Base-by-base conservation (phyloP, 108 stramenopile genomes). In the Fragilariopsis cylindrus region DNA sequence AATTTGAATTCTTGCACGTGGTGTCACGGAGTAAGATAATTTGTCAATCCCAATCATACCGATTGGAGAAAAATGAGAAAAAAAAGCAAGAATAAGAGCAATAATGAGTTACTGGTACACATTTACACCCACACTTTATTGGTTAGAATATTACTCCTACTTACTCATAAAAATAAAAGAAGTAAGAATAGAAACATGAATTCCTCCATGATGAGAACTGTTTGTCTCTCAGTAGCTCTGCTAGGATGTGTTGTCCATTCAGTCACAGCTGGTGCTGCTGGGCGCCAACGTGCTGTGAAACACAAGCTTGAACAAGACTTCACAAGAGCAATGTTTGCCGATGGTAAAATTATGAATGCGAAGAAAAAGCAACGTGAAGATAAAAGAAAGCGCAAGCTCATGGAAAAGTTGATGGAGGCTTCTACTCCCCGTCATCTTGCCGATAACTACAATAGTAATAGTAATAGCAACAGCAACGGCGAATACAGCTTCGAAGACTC, bases 241-340 rank as follows among this genome's bases (percentile, higher is more conserved):
- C 21, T 63, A 11, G 62, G 62, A 43, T 41, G 58, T 60, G 62
- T 15, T 9, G 62, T 43, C 62, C 62, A 40, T 43, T 8, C 16
- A 41, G 42, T 0, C 62, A 5, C 62, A 45, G 43, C 45, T 16
- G 67, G 48, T 5, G 19, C 48, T n/a, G 67, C 15, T 4, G 19
- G 12, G 6, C 18, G 47, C 39, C 47, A 50, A 7, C 43, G 15
- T 19, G 43, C 42, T 4, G 67, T 45, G 21, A 16, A 62, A 45
- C 8, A 60, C 3, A 70, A 71, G 60, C 15, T 75, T 18, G 53
- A 56, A 9, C 56, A 47, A 18, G 63, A 64, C 7, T 80, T 80
- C 74, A 74, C 75, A 65, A 43, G 48, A 21, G 79, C 79, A 44
- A 80, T 80, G 69, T 56, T 71, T 53, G 69, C 62, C 19, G 53